Evolutionary conservation across 73 alveolate species (phyloP), one percentile per base, ranked within the genome.

Genomic region (Paramecium octaurelia): DNA sequence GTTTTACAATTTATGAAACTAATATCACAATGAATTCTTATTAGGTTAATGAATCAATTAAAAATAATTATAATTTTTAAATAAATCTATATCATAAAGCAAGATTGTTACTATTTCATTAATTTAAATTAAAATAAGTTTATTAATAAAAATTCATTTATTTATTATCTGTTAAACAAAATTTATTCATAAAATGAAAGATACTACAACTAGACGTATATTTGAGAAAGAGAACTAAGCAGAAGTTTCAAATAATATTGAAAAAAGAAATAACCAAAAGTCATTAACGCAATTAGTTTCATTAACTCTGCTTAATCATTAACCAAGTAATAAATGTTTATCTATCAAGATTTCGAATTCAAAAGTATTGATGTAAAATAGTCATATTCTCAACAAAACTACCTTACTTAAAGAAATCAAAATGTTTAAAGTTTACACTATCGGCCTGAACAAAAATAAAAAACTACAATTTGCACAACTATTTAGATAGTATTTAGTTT

Each of bases 151-250:
- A 59, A 21, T 48, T 59, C 77, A 59, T 59, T 59, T 21, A 64
- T 64, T 64, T 44, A 44, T 40, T 80, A 80, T 80, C 91, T 80
- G 91, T 80, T 80, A 80, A 80, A 80, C 24, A 27, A 27, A 54
- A 31, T 64, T 34, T 64, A 64, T 27, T 31, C 84, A 64, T 54
- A 18, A 2, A 44, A 80, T 80, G 91, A 80, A 80, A 23, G 91
- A 80, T 46, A 42, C 57, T 9, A 54, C 27, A 18, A 46, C 76
- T 14, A 80, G 91, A 48, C 70, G 77, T 24, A 80, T 80, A 12
- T 80, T 80, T 46, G 91, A 80, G 44, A 80, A 80, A 48, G 91
- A 80, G 91, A 80, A 80, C 68, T 46, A 80, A 10, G 91, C 91
- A 14, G 75, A 80, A 23, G 91, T 80, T 14, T 80, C 91, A 23